phyloP scores from a whole-genome alignment of 768 basidiomycete species.

The Rhodotorula toruloides region DNA sequence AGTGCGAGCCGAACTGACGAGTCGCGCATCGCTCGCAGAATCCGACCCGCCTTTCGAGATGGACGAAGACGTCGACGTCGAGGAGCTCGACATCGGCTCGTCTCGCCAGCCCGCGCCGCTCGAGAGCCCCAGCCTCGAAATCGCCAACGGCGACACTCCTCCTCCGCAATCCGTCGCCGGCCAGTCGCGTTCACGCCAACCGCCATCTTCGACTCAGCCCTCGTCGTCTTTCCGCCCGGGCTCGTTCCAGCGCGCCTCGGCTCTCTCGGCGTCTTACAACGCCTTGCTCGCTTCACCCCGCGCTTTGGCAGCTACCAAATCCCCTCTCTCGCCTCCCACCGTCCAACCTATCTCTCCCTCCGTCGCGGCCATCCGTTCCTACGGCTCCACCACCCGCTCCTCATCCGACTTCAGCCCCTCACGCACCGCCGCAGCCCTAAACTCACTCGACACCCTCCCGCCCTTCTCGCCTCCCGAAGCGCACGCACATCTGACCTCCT shows the following conservation, averaged over 20 bases:
- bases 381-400: not conserved
- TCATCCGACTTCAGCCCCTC: not conserved
- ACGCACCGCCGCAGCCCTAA: too few relatives aligned
- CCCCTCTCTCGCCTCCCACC: not conserved
- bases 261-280: constrained; percentile 34
- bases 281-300: constrained; percentile 19
- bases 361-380: not conserved
- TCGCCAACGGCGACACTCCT: not conserved
- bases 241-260: constrained; percentile 25
- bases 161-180: not conserved
- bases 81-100: constrained; percentile 14
- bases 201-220: not conserved
- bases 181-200: not conserved
- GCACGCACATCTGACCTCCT: not conserved
- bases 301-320: not conserved
- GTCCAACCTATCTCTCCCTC: not conserved
- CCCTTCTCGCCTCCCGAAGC: constrained; percentile 10
- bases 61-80: constrained; percentile 37
- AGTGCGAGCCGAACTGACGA: not conserved
- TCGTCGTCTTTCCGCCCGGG: constrained; percentile 16
- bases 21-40: not conserved
- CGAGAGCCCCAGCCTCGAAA: not conserved
- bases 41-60: constrained; percentile 29
- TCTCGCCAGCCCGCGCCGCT: not conserved
- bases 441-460: not conserved